These are phyloP conservation scores for Aegilops longissima DNA, from an alignment of 176 grass and related monocot species.

Conservation along the genomic window DNA sequence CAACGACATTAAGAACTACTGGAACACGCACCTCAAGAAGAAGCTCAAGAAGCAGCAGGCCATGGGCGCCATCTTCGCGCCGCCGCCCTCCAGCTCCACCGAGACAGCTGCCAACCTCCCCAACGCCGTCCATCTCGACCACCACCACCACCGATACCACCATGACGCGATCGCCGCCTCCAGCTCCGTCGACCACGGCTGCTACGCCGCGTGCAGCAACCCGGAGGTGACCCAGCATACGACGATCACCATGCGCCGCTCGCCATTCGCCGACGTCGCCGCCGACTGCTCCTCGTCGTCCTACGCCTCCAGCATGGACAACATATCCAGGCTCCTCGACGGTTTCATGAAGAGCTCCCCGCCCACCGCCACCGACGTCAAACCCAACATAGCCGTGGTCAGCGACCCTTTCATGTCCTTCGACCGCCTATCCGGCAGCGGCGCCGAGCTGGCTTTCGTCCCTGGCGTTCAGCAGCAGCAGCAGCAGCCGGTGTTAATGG, in stretches of 20 bases:
- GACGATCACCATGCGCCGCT: conserved; percentile 8
- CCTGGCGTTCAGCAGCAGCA: background rate
- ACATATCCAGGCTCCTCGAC: conserved; percentile 71
- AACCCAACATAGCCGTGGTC: background rate
- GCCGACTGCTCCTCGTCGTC: conserved; percentile 20
- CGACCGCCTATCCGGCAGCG: conserved; percentile 2
- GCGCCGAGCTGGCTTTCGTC: background rate
- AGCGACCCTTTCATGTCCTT: conserved; percentile 34
- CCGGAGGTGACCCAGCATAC: background rate
- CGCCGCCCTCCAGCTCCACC: background rate
- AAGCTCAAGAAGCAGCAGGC: conserved; percentile 68
- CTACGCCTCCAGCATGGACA: conserved; percentile 69
- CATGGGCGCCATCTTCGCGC: conserved; percentile 32
- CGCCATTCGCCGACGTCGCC: conserved; percentile 22
- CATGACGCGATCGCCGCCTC: background rate
- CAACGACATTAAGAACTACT: conserved; percentile 98
- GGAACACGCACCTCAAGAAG: conserved; percentile 96
- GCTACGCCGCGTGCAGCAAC: background rate
- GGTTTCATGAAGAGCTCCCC: conserved; percentile 55
- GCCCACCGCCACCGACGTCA: conserved; percentile 9
- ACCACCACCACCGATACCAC: conserved; percentile 2
- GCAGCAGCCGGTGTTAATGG: conserved; percentile 7
- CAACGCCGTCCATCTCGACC: background rate
- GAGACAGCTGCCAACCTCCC: background rate
- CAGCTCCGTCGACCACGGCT: conserved; percentile 5